These are phyloP conservation scores for Alternaria burnsii DNA, from an alignment of 2,329 filamentous ascomycete species.

Conservation along the genomic window DNA sequence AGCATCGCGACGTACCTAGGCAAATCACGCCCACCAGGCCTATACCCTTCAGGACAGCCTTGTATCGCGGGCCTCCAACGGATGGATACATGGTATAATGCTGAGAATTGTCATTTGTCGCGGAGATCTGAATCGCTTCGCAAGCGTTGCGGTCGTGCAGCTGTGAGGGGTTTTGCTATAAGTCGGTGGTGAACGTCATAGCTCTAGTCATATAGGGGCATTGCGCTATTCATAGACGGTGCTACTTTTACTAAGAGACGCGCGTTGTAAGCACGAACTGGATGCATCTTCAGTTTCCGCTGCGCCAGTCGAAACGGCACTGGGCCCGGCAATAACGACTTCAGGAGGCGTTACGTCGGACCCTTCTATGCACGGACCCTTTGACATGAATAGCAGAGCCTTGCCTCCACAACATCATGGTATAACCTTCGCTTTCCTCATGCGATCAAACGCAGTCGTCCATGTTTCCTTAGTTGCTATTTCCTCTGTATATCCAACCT, in stretches of 20 bases:
- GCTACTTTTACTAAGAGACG: background rate
- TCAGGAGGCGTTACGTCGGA: background rate
- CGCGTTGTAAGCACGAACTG: background rate
- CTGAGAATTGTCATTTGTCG: conserved; percentile 4
- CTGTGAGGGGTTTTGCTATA: background rate
- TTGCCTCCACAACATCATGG: conserved; percentile 19
- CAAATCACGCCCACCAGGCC: conserved; percentile 7
- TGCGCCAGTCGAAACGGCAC: background rate
- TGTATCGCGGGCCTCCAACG: conserved; percentile 10
- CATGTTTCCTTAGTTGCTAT: conserved; percentile 53
- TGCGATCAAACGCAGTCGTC: conserved; percentile 55
- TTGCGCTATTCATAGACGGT: conserved; percentile 6
- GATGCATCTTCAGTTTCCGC: background rate
- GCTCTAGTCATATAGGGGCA: conserved; percentile 10
- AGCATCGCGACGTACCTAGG: conserved; percentile 14
- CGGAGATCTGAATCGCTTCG: background rate
- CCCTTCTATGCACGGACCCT: background rate
- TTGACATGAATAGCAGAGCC: background rate
- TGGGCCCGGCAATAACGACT: background rate
- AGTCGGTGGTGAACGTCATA: conserved; percentile 12
- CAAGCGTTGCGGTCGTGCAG: background rate
- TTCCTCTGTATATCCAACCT: conserved; percentile 51
- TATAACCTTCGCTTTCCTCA: conserved; percentile 55
- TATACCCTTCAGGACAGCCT: conserved; percentile 4
- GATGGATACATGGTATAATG: conserved; percentile 6